Evolutionary conservation across 257 asterid species (phyloP).

Genomic region (Fraxinus anomala): DNA sequence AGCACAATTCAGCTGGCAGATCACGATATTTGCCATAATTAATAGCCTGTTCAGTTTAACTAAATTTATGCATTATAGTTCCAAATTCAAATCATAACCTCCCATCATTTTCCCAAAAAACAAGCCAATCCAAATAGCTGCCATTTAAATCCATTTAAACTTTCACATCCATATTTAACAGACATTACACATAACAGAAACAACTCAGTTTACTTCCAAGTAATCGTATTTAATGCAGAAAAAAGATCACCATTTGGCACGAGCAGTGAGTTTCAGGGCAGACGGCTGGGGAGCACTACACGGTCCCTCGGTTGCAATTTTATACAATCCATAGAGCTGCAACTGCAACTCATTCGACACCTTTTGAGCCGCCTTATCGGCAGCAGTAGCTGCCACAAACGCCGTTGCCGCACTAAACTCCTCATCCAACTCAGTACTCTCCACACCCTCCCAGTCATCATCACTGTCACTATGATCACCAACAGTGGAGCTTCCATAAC

Average conservation of each 20-base stretch:
- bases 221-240: neutral
- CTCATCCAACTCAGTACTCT: conserved; percentile 95
- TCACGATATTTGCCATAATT: neutral
- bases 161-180: neutral
- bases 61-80: neutral
- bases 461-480: conserved; percentile 56
- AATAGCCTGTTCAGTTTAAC: neutral
- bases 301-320: conserved; percentile 98
- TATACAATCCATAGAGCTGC: conserved; percentile 84
- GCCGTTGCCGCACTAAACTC: conserved; percentile 93
- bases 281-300: conserved; percentile 85
- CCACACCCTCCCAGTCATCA: conserved; percentile 99
- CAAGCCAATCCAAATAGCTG: neutral
- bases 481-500: conserved; percentile 26
- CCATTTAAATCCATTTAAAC: conserved; percentile 1
- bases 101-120: neutral
- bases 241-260: conserved; percentile 80
- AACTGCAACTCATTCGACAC: conserved; percentile 86
- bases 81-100: conserved; percentile 15
- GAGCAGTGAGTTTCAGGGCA: conserved; percentile 89
- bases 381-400: conserved; percentile 92
- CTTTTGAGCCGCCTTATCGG: conserved; percentile 62
- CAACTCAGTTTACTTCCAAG: neutral
- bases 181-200: neutral
- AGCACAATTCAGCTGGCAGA: neutral